Evolutionary conservation across 108 stramenopile genomes (phyloP).

Genomic region (Cyclotella sp.): DNA sequence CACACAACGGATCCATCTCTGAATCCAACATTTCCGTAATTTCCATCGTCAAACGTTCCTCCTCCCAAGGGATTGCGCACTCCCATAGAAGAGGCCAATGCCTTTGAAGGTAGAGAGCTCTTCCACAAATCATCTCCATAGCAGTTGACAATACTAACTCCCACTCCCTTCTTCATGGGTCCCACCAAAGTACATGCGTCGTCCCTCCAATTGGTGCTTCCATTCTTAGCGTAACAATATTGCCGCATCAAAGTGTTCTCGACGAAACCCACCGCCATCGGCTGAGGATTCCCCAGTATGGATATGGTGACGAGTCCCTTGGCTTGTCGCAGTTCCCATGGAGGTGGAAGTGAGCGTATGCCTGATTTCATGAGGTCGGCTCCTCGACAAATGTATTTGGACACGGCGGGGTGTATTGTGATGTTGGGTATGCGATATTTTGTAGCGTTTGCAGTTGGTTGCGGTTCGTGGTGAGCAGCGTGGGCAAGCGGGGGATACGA

Average conservation of each 20-base stretch:
- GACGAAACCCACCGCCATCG: slow-evolving; percentile 74
- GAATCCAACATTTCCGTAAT: slow-evolving; percentile 86
- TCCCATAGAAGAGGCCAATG: not conserved
- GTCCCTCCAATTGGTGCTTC: slow-evolving; percentile 2
- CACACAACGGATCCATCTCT: slow-evolving; percentile 59
- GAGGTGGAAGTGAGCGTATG: slow-evolving; percentile 58
- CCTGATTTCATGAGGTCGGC: slow-evolving; percentile 87
- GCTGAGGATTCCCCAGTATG: slow-evolving; percentile 73
- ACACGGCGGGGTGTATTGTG: slow-evolving; percentile 51
- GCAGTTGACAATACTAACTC: slow-evolving; percentile 67
- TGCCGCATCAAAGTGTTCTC: slow-evolving; percentile 38
- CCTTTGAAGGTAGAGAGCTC: slow-evolving; percentile 31
- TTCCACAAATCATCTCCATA: slow-evolving; percentile 90
- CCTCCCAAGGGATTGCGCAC: slow-evolving; percentile 56
- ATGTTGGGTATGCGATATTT: slow-evolving; percentile 43
- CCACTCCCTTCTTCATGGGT: slow-evolving; percentile 68
- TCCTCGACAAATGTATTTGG: slow-evolving; percentile 84
- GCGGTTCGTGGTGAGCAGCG: slow-evolving; percentile 29
- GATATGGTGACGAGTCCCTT: slow-evolving; percentile 60
- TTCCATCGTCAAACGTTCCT: slow-evolving; percentile 65
- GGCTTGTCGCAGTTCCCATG: slow-evolving; percentile 42
- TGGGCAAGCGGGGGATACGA: not conserved
- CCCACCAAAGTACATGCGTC: slow-evolving; percentile 45
- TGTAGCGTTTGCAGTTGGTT: not conserved
- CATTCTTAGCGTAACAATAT: slow-evolving; percentile 41